A percentile compares a stretch with the other conserved stretches of the same genome.
Conservation (phyloP, 2,329 filamentous ascomycete species). For the Penicillium decumbens region DNA sequence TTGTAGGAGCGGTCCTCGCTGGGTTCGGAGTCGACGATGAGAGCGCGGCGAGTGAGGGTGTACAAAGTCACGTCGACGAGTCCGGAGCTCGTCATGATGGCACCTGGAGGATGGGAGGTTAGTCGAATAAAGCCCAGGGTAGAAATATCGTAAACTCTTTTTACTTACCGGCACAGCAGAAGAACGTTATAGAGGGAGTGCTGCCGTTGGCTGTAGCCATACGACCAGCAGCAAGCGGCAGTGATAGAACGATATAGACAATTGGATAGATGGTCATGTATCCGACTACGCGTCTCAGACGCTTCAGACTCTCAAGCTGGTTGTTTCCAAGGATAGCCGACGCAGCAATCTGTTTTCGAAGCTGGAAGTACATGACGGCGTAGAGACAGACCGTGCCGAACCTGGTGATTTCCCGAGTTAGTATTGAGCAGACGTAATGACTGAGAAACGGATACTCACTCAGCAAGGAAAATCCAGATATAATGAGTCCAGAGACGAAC, state of each 20-base stretch:
- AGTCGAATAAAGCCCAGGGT: neutral
- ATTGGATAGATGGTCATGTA: slow-evolving; percentile 48
- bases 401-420: neutral
- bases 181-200: slow-evolving; percentile 38
- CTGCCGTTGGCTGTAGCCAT: slow-evolving; percentile 40
- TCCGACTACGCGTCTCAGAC: slow-evolving; percentile 41
- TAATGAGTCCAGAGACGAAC: slow-evolving; percentile 50
- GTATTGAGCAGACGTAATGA: neutral
- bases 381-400: slow-evolving; percentile 49
- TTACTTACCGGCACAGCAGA: slow-evolving; percentile 45
- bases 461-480: slow-evolving; percentile 51
- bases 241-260: slow-evolving; percentile 57
- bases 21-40: slow-evolving; percentile 50
- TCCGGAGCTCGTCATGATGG: slow-evolving; percentile 56
- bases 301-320: slow-evolving; percentile 37
- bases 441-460: slow-evolving; percentile 16
- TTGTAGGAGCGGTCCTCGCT: slow-evolving; percentile 36
- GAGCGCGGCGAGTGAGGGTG: slow-evolving; percentile 53
- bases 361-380: slow-evolving; percentile 46
- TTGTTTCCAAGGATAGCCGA: slow-evolving; percentile 35
- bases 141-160: neutral
- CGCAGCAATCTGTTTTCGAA: slow-evolving; percentile 43
- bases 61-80: slow-evolving; percentile 57
- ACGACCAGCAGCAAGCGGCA: slow-evolving; percentile 55
- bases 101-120: slow-evolving; percentile 24